Percentiles rank a stretch among this genome's conserved stretches.
phyloP scores from a whole-genome alignment of 2,329 filamentous ascomycete genomes.

The Colletotrichum endophyticum region DNA sequence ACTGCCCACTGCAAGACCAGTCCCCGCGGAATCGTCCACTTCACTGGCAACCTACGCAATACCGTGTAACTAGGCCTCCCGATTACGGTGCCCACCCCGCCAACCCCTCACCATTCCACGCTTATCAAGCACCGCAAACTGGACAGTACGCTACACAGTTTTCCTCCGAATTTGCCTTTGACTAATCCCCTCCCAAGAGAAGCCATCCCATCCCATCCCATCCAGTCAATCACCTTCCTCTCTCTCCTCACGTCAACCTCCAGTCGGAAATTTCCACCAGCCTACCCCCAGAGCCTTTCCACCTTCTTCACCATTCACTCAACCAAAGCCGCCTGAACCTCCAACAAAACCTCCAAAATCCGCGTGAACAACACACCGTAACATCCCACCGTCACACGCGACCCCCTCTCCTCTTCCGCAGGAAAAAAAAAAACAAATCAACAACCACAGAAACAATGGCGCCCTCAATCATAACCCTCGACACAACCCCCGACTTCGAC shows the following conservation, averaged over 20 bases:
- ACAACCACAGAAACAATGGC: slow-evolving; percentile 44
- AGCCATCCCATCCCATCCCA: background rate
- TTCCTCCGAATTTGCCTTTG: slow-evolving; percentile 1
- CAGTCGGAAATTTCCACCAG: background rate
- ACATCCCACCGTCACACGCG: background rate
- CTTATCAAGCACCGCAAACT: slow-evolving; percentile 12
- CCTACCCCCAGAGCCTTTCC: background rate
- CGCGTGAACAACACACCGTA: background rate
- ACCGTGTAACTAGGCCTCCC: background rate
- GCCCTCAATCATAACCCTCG: slow-evolving; percentile 58
- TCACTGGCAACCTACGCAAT: background rate
- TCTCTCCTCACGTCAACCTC: background rate
- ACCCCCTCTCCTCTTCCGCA: background rate
- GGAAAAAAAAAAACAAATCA: background rate
- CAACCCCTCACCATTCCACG: slow-evolving; percentile 19
- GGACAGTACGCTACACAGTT: slow-evolving; percentile 12
- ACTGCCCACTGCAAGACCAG: background rate
- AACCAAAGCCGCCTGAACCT: background rate
- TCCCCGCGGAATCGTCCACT: background rate
- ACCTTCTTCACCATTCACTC: background rate
- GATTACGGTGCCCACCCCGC: slow-evolving; percentile 18
- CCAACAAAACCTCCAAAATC: background rate
- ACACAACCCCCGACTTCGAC: slow-evolving; percentile 60
- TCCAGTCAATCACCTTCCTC: background rate
- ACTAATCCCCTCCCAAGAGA: slow-evolving; percentile 8